phyloP scores from a whole-genome alignment of 176 grass and related monocot species.

The Panicum miliaceum region DNA sequence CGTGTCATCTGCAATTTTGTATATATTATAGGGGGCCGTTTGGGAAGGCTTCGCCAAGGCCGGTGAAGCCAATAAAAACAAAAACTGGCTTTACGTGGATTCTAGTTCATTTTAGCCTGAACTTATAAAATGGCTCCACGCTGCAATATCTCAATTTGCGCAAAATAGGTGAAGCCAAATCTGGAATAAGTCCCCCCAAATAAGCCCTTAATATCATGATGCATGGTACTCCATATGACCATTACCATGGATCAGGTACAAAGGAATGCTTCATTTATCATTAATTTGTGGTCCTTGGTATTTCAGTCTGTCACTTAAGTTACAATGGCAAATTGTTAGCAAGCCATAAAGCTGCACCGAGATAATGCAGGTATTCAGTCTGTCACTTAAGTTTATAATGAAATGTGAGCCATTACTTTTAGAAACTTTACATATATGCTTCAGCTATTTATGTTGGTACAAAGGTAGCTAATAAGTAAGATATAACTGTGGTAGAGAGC shows the following conservation, averaged over 20 bases:
- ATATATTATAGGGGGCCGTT: neutral
- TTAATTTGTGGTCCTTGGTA: neutral
- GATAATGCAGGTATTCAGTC: neutral
- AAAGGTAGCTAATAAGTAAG: neutral
- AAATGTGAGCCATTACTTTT: slow-evolving; percentile 41
- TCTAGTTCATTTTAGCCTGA: too few relatives aligned
- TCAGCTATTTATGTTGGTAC: neutral
- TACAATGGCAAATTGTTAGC: neutral
- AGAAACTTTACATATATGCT: slow-evolving; percentile 38
- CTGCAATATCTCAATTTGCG: too few relatives aligned
- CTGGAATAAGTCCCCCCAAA: too few relatives aligned
- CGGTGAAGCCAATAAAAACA: too few relatives aligned
- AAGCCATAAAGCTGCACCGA: neutral
- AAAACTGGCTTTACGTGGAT: too few relatives aligned
- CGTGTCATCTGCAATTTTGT: neutral
- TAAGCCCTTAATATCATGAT: neutral
- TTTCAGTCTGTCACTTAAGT: neutral
- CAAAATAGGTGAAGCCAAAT: too few relatives aligned
- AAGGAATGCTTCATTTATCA: neutral
- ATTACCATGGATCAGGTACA: neutral
- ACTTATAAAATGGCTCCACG: too few relatives aligned
- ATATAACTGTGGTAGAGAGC: slow-evolving; percentile 1
- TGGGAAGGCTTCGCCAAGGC: too few relatives aligned
- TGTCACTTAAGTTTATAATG: neutral
- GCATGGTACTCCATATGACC: neutral